Evolutionary conservation across 768 basidiomycete genomes (phyloP).

Genomic region (Lentinus tigrinus): DNA sequence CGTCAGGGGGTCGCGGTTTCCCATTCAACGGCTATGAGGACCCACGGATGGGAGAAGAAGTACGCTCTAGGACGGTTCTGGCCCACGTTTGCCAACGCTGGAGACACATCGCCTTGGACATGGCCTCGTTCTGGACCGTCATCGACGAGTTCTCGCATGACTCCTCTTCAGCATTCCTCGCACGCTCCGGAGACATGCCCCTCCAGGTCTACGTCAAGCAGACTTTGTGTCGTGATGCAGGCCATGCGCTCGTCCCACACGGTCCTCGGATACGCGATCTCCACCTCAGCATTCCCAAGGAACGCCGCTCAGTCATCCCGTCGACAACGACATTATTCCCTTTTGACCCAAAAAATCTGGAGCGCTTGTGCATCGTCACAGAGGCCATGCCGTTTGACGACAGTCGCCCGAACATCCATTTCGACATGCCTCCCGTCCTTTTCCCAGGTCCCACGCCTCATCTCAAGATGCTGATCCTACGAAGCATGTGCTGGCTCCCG

Average conservation of each 20-base stretch:
- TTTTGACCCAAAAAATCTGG: neutral
- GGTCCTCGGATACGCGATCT: constrained; percentile 4
- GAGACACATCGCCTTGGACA: constrained; percentile 7
- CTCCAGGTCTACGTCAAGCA: constrained; percentile 5
- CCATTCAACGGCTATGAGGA: constrained; percentile 1
- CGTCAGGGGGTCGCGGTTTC: neutral
- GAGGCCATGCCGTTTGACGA: constrained; percentile 8
- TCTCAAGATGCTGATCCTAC: constrained; percentile 7
- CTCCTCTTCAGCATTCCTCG: neutral
- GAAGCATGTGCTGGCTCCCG: constrained; percentile 14
- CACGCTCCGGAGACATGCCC: constrained; percentile 9
- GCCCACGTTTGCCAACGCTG: constrained; percentile 12
- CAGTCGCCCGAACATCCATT: constrained; percentile 12
- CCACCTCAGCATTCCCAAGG: neutral
- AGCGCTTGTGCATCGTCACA: constrained; percentile 6
- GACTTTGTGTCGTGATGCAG: neutral
- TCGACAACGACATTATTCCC: neutral
- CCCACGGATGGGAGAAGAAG: neutral
- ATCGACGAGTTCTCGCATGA: neutral
- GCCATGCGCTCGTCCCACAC: neutral
- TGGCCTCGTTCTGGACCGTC: constrained; percentile 12
- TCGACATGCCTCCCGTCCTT: neutral
- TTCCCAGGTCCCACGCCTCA: constrained; percentile 1
- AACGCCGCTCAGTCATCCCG: neutral
- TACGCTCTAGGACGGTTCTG: neutral